Percentiles rank a stretch among this genome's conserved stretches.
Evolutionary conservation across 2,329 filamentous ascomycete genomes (phyloP).

Genomic region (Trichoderma sp.): DNA sequence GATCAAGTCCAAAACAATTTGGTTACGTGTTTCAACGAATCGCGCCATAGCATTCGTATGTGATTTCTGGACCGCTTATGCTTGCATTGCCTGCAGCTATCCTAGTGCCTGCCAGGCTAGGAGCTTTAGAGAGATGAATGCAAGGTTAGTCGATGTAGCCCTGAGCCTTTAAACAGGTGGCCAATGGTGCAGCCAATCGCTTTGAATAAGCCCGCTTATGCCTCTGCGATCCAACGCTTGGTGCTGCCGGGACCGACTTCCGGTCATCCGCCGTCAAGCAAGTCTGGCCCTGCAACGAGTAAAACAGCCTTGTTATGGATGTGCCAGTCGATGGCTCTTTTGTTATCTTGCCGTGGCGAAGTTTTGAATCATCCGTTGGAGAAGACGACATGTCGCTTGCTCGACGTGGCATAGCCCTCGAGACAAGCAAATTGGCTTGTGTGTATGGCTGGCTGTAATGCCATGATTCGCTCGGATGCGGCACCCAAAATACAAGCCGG

Average conservation of each 20-base stretch:
- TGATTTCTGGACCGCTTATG: not conserved
- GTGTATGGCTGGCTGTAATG: not conserved
- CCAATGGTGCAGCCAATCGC: not conserved
- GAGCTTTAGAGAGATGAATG: not conserved
- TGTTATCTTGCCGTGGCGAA: not conserved
- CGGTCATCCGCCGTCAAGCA: slow-evolving; percentile 17
- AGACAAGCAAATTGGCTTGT: not conserved
- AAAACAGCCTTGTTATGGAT: not conserved
- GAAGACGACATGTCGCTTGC: slow-evolving; percentile 24
- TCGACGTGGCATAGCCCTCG: not conserved
- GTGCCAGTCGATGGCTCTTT: not conserved
- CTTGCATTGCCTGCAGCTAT: not conserved
- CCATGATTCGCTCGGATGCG: slow-evolving; percentile 13
- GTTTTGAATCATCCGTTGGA: not conserved
- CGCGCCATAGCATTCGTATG: not conserved
- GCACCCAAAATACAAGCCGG: not conserved
- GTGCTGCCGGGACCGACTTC: slow-evolving; percentile 20
- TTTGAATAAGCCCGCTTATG: not conserved
- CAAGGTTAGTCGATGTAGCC: slow-evolving; percentile 3
- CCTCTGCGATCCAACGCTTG: slow-evolving; percentile 10
- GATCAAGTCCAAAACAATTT: not conserved
- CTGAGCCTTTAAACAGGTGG: slow-evolving; percentile 2
- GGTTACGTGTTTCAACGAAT: slow-evolving; percentile 6
- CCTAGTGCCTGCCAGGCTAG: not conserved
- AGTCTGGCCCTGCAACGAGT: not conserved